Evolutionary conservation across 2,329 filamentous ascomycete genomes (phyloP), one percentile per base, ranked within the genome.

Genomic region (Xylaria sp.): DNA sequence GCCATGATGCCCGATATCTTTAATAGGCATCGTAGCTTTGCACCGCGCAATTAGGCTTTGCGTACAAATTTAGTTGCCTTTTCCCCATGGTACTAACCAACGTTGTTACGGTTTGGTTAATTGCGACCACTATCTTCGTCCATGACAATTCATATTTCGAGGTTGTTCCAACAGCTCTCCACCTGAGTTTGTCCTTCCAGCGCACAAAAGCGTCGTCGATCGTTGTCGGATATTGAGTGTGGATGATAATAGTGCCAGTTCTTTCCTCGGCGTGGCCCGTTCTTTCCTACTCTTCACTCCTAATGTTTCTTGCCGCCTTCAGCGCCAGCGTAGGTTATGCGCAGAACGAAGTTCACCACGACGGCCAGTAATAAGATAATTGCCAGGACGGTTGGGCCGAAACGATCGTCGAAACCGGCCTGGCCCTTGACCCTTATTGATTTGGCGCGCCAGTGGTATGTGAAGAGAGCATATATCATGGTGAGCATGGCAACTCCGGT

Each of bases 361-460:
- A 99, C 93, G 15, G 95, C 96, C 57, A 93, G 86, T 76, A 98
- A 83, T 73, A 99, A 84, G 63, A 95, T 92, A 76, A 98, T 87
- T 58, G 95, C 93, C 81, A 99, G 82, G 61, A 98, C 89, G 0
- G 94, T 98, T 5, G 96, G 96, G 8, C 96, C 96, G 77, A 97
- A 94, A 51, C 94, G 89, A 84, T 99, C 96, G 80, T 99, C 96
- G 80, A 99, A 98, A 25, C 96, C 96, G 64, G 94, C 93, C 85
- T 98, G 94, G 9, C 96, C 96, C 73, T 95, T 88, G 82, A 93
- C 89, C 67, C 96, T 86, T 79, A 99, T 99, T 73, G 92, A 97
- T 82, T 93, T 94, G 31, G 96, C 96, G 72, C 96, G 88, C 96
- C 96, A 99, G 81, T 99, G 96, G 83, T 98, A 99, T 39, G 95